Conservation (phyloP, 495 filamentous ascomycete genomes). For the Penicillium ochrochloron region DNA sequence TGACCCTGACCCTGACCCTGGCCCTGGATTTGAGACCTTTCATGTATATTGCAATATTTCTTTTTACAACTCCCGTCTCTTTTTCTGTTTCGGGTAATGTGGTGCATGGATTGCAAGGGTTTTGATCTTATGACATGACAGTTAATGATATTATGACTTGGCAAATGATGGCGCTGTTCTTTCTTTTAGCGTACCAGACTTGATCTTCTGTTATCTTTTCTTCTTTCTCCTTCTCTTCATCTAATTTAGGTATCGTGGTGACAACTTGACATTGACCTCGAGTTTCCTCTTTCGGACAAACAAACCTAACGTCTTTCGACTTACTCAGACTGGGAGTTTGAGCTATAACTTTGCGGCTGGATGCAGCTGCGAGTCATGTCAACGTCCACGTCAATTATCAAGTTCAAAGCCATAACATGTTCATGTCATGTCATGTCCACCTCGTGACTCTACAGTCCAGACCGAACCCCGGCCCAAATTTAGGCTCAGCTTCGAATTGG, state of each 20-base stretch:
- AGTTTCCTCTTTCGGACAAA: background rate
- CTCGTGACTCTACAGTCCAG: background rate
- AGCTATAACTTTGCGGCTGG: background rate
- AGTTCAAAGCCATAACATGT: too few relatives aligned
- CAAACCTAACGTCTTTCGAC: background rate
- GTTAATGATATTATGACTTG: background rate
- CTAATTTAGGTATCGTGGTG: background rate
- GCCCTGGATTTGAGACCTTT: background rate
- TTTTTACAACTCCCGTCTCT: background rate
- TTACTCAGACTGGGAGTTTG: background rate
- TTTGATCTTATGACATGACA: background rate
- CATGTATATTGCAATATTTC: background rate
- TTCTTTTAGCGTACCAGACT: background rate
- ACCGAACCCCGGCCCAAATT: background rate
- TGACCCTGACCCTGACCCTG: background rate
- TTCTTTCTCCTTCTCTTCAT: background rate
- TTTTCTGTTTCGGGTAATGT: background rate
- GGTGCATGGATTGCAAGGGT: background rate
- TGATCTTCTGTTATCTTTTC: background rate
- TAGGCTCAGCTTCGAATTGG: background rate
- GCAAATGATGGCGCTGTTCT: background rate
- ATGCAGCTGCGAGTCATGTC: slow-evolving; percentile 1
- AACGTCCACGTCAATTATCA: background rate
- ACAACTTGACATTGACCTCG: too few relatives aligned
- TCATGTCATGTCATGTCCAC: too few relatives aligned